These are phyloP conservation scores for Vitis hybrid DNA, from an alignment of 177 flowering plant genomes.

Conservation along the genomic window DNA sequence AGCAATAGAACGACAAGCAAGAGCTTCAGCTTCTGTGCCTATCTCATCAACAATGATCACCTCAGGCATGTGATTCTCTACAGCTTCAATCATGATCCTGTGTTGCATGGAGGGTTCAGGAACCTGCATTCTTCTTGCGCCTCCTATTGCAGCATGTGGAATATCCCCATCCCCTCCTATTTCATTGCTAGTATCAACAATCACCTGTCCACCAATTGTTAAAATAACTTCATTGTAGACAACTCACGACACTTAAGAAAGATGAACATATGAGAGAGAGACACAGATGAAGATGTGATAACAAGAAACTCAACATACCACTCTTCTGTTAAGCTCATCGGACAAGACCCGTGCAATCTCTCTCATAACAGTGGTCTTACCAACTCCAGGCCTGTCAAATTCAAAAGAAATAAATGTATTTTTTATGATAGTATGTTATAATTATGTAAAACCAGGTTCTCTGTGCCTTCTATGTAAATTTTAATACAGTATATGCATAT, in stretches of 20 bases:
- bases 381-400: constrained; percentile 65
- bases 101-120: constrained; percentile 68
- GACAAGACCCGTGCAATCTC: constrained; percentile 70
- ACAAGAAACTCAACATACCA: constrained; percentile 34
- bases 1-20: constrained; percentile 73
- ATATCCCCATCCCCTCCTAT: constrained; percentile 79
- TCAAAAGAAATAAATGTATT: constrained; percentile 2
- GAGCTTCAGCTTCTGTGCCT: constrained; percentile 70
- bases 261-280: not conserved
- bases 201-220: constrained; percentile 40
- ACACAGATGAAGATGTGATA: not conserved
- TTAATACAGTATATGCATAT: no score
- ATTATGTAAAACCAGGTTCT: no score
- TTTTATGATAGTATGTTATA: no score
- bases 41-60: constrained; percentile 80
- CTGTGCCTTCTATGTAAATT: no score
- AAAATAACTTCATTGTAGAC: not conserved
- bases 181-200: constrained; percentile 82
- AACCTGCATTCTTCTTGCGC: constrained; percentile 77
- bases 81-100: constrained; percentile 75
- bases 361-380: constrained; percentile 75
- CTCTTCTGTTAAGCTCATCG: constrained; percentile 66
- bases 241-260: not conserved
- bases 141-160: constrained; percentile 72
- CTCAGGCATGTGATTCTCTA: constrained; percentile 85